Evolutionary conservation across 2,329 filamentous ascomycete genomes (phyloP), one percentile per base, ranked within the genome.

Genomic region (Emergomyces africanus): DNA sequence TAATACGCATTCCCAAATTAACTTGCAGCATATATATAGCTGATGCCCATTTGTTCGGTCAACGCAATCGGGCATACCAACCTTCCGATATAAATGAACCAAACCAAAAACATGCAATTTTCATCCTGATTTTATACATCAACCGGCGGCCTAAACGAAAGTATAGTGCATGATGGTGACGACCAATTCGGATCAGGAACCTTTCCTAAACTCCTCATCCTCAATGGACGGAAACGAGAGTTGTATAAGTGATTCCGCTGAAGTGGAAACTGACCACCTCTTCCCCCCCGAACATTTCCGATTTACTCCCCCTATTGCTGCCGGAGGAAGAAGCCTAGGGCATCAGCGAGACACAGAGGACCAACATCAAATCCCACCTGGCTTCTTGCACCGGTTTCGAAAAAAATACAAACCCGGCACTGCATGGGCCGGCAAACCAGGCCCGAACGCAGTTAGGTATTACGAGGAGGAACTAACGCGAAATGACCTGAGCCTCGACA

Each of bases 391-490:
- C 1, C n/a, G 25, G 6, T 59, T 59, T 37, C 37, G 15, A 18
- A 25, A 42, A 35, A 12, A 9, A 2, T 59, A 54, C 49, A 54
- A 23, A 35, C 28, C 2, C 2, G 14, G 18, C 30, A 49, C 28
- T 12, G 25, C 30, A 37, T 35, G 4, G 18, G 30, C 35, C 5
- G 5, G 3, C 20, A 14, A 5, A 3, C 42, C 42, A 8, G 42
- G 42, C 15, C 51, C 41, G 14, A 30, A 23, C 12, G 53, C 42
- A 8, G 3, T 51, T 9, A 35, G 30, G 23, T 60, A 58, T 46
- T 61, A 58, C 23, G 49, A 44, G 46, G 39, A 56, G 18, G 51
- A 55, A 6, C 33, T 61, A n/a, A 56, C 58, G 6, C 14, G 6
- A 20, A 42, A 35, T 3, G 55, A 61, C 53, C 48, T 44, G n/a